phyloP scores from a whole-genome alignment of 257 asterid species.

The Primulina huaijiensis region DNA sequence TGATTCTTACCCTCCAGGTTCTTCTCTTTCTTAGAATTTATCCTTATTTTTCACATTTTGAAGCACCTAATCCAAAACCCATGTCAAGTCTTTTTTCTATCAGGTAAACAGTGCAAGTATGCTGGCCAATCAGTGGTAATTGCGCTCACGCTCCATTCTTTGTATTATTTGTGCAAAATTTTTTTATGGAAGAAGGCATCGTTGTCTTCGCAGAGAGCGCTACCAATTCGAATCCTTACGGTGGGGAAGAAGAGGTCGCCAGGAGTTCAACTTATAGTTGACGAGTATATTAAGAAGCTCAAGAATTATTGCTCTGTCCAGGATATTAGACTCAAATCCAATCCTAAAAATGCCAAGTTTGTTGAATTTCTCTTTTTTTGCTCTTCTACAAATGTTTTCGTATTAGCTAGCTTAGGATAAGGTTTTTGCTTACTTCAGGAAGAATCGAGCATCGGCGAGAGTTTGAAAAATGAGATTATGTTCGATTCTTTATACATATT shows the following conservation, averaged over 20 bases:
- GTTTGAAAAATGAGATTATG: background rate
- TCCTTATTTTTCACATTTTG: background rate
- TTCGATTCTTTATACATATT: background rate
- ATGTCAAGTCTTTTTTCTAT: background rate
- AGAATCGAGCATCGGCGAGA: background rate
- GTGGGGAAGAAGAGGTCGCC: conserved; percentile 82
- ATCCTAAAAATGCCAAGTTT: conserved; percentile 80
- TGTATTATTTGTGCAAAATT: background rate
- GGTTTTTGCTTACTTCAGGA: background rate
- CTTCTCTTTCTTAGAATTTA: conserved; percentile 16
- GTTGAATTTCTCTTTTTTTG: conserved; percentile 13
- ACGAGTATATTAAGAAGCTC: conserved; percentile 66
- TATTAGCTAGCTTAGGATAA: too few species aligned
- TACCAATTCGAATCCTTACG: conserved; percentile 74
- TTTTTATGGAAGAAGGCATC: background rate
- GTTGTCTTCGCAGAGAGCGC: conserved; percentile 44
- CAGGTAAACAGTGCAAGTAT: conserved; percentile 48
- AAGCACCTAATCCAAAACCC: background rate
- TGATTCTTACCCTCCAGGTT: conserved; percentile 35
- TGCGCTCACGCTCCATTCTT: background rate
- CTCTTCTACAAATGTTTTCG: background rate
- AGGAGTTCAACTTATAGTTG: conserved; percentile 69
- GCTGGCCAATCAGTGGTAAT: conserved; percentile 52
- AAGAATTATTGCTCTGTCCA: conserved; percentile 61
- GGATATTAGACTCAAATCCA: conserved; percentile 73